Conservation (phyloP, 495 filamentous ascomycete species). For the Bacidia rubella region DNA sequence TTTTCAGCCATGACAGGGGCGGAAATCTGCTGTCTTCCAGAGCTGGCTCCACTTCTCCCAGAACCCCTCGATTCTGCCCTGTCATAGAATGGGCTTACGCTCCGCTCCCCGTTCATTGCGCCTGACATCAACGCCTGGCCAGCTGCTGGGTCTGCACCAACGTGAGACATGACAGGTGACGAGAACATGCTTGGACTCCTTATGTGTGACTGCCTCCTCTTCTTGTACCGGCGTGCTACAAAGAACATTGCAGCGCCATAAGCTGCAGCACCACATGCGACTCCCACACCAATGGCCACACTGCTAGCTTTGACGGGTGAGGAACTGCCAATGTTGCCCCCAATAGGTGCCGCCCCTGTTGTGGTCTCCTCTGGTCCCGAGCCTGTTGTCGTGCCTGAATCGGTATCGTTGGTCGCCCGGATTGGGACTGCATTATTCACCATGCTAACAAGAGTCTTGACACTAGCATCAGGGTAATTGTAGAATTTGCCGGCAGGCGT, state of each 20-base stretch:
- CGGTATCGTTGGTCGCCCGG: constrained; percentile 35
- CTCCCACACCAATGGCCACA: constrained; percentile 70
- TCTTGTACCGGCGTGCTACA: constrained; percentile 84
- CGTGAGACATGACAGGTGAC: constrained; percentile 39
- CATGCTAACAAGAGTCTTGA: constrained; percentile 57
- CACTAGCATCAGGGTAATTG: constrained; percentile 43
- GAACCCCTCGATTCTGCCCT: constrained; percentile 40
- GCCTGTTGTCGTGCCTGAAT: constrained; percentile 22
- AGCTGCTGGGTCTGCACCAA: constrained; percentile 27
- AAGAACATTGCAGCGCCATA: constrained; percentile 99
- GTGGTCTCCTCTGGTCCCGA: constrained; percentile 18
- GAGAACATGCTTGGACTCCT: constrained; percentile 56
- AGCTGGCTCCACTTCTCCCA: constrained; percentile 50
- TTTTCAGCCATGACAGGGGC: constrained; percentile 94
- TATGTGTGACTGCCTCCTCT: constrained; percentile 65
- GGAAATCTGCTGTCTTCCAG: constrained; percentile 59
- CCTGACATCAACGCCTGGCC: constrained; percentile 35
- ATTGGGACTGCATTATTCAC: constrained; percentile 80
- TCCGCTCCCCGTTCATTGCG: constrained; percentile 33
- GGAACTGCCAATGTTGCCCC: constrained; percentile 34
- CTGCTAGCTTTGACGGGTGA: constrained; percentile 55
- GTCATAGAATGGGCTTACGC: constrained; percentile 16
- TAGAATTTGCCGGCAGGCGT: constrained; percentile 62
- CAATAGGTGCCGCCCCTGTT: constrained; percentile 32
- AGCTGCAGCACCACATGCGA: constrained; percentile 66